Base-by-base conservation (phyloP, 2,329 filamentous ascomycete species). In the Alternaria gansuensis region DNA sequence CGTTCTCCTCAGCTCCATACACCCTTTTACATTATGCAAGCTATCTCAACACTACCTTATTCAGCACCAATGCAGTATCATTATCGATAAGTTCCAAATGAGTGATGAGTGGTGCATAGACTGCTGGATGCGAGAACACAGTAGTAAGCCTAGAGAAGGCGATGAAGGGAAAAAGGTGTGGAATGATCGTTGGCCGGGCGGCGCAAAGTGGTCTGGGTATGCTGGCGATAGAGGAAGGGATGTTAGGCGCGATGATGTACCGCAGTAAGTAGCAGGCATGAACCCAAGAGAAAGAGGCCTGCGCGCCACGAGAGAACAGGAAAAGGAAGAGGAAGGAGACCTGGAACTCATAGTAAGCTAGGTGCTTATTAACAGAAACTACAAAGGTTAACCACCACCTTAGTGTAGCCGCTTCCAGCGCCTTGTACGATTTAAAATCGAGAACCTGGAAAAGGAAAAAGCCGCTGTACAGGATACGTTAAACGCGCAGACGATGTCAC, bases 81-180 rank as follows among this genome's bases (percentile, higher is more conserved):
- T 65, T 1, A 28, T 41, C 1, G 9, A 61, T 31, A 49, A 26
- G 13, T 13, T 51, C 5, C 34, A 26, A 13, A 46, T 33, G 9
- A 62, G 59, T n/a, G 37, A 45, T 4, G 46, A 60, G 9, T 62
- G 56, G 60, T 70, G 66, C 40, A 41, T 45, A 9, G 59, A 61
- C 11, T 68, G 66, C 24, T 57, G 37, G 48, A n/a, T 13, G 51
- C 37, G 26, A 14, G 51, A 59, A 21, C 33, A 66, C 6, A 51
- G 53, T 4, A 34, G 50, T 6, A 34, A 1, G n/a, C 11, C 4
- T 10, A 53, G 37, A 21, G 44, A 39, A n/a, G 37, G 31, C 4
- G n/a, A 48, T 0, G 3, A 39, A 14, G 46, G 36, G 24, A 50
- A 56, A 33, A 54, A 33, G n/a, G 3, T 36, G 4, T 51, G 52